phyloP scores from a whole-genome alignment of 108 stramenopile genomes.

The Asterionellopsis glacialis region DNA sequence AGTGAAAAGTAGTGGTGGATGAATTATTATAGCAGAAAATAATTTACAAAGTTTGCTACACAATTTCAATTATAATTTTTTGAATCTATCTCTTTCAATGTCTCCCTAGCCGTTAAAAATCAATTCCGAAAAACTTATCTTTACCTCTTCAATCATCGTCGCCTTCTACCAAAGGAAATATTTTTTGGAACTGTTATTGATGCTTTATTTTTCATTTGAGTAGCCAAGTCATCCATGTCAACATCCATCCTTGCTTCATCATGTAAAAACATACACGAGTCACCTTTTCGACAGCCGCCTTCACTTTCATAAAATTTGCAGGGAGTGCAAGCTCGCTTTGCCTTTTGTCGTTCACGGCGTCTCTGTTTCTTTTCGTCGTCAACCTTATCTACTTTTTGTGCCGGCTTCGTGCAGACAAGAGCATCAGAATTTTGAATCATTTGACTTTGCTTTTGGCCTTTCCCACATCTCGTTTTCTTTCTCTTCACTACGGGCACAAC shows the following conservation, averaged over 20 bases:
- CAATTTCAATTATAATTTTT: too few species aligned
- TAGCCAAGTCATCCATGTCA: not conserved
- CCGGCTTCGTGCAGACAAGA: too few species aligned
- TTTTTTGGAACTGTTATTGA: not conserved
- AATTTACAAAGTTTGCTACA: too few species aligned
- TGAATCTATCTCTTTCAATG: too few species aligned
- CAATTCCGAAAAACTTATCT: too few species aligned
- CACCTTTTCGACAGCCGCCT: not conserved
- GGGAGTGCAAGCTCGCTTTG: not conserved
- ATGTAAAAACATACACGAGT: not conserved
- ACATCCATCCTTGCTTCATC: not conserved
- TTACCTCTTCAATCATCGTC: not conserved
- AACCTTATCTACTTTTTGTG: too few species aligned
- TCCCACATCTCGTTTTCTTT: not conserved
- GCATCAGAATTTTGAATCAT: too few species aligned
- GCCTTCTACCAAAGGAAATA: constrained; percentile 6
- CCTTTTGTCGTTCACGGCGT: constrained; percentile 3
- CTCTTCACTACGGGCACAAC: not conserved
- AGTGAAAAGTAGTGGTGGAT: too few species aligned
- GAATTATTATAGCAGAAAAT: too few species aligned
- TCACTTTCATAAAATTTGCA: not conserved
- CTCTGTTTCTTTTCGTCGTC: not conserved
- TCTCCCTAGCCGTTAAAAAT: too few species aligned
- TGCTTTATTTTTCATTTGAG: not conserved
- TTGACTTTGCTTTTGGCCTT: not conserved